phyloP scores from a whole-genome alignment of 2,329 filamentous ascomycete species.

The Hypomyces perniciosus region DNA sequence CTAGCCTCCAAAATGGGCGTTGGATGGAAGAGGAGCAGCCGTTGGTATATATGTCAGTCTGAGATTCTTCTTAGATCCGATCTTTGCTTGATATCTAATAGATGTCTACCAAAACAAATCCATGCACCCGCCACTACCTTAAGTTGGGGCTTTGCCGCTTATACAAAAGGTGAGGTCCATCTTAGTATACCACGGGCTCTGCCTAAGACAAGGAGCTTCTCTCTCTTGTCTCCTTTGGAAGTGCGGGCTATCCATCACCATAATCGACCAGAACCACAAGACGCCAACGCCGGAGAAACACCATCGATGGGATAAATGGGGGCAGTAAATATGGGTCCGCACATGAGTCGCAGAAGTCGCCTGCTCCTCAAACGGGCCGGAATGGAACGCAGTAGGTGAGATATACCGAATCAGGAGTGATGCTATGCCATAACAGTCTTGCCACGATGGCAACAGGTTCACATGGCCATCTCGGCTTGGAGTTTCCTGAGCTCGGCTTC shows the following conservation, averaged over 20 bases:
- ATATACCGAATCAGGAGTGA: neutral
- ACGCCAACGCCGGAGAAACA: slow-evolving; percentile 30
- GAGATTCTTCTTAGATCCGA: slow-evolving; percentile 6
- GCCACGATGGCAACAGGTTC: slow-evolving; percentile 18
- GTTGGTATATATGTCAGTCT: neutral
- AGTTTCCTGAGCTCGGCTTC: slow-evolving; percentile 90
- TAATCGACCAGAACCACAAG: slow-evolving; percentile 11
- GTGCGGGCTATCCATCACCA: neutral
- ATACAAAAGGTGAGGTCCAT: neutral
- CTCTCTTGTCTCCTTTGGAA: neutral
- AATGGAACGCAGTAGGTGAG: neutral
- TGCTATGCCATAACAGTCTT: neutral
- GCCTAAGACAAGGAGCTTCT: slow-evolving; percentile 1
- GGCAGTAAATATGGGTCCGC: neutral
- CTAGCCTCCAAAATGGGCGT: too few relatives aligned
- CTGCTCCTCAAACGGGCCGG: slow-evolving; percentile 1
- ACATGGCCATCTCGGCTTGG: slow-evolving; percentile 97
- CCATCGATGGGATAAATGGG: slow-evolving; percentile 16
- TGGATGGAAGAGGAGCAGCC: too few relatives aligned
- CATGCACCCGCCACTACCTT: slow-evolving; percentile 1
- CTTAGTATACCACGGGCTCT: neutral
- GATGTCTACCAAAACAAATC: slow-evolving; percentile 11
- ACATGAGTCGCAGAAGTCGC: neutral
- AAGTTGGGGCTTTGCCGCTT: neutral
- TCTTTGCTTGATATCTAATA: slow-evolving; percentile 10